Evolutionary conservation across 768 basidiomycete genomes (phyloP), one percentile per base, ranked within the genome.

Genomic region (Pleurotus djamor): DNA sequence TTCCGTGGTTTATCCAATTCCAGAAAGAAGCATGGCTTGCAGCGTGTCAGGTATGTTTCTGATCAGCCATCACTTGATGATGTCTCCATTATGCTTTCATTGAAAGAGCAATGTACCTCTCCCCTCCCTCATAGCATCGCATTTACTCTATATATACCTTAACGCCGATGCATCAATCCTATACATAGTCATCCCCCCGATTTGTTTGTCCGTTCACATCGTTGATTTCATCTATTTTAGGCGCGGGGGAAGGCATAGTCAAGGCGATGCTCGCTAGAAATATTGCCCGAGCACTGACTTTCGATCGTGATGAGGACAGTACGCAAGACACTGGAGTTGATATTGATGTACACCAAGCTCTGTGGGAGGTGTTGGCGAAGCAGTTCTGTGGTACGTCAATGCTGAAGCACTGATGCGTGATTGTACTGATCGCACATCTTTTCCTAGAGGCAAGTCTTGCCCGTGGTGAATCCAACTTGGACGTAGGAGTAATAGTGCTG

Each of bases 191-290:
- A 41, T 41, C 38, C 2, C n/a, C 38, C 37, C 51, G 34, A 52
- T 52, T 52, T 36, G 14, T 34, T 12, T n/a, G n/a, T 51, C 21
- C 32, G 49, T 51, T 38, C 32, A n/a, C 32, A 14, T 36, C 51
- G 51, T 45, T 34, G 37, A 51, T 28, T 56, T 38, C 33, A 34
- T 38, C 48, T 45, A 16, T 33, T n/a, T 61, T 67, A 86, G 91
- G 91, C 8, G 79, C 86, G 10, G 91, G 91, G 0, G 91, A 93
- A 67, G 75, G 88, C 61, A 90, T 93, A 54, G 76, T 83, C 38
- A 78, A 86, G 59, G 67, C 75, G 0, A 73, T 73, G 51, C 69
- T 92, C 16, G 91, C 90, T 2, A 77, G 79, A 38, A 67, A 71
- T 5, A 69, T 92, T 8, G 83, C 82, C 6, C 81, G 85, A 48